Evolutionary conservation across 331 rosid genomes (phyloP).

Genomic region (Acacia concinna): DNA sequence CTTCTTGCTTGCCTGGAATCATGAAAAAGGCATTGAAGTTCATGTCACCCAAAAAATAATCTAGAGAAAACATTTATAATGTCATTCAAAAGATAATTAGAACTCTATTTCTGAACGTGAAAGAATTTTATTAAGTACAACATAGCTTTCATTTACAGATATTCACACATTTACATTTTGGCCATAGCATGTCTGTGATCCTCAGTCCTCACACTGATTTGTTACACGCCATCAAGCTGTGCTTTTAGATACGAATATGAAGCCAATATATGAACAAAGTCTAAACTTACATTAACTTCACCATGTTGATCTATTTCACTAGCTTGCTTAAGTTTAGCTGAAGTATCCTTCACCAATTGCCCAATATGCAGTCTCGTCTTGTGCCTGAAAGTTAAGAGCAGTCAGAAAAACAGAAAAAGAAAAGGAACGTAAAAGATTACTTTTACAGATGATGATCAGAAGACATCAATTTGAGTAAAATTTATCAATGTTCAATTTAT

Average conservation of each 20-base stretch:
- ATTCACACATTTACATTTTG: neutral
- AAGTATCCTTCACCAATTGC: constrained; percentile 91
- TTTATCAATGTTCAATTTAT: neutral
- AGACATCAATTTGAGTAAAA: neutral
- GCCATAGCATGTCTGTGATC: constrained; percentile 9
- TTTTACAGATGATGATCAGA: neutral
- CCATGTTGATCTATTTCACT: constrained; percentile 82
- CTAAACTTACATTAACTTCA: constrained; percentile 63
- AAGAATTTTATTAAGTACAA: neutral
- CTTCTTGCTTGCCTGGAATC: constrained; percentile 82
- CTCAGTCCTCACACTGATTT: neutral
- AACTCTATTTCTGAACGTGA: neutral
- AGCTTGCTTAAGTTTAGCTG: constrained; percentile 91
- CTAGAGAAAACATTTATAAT: neutral
- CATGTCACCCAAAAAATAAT: neutral
- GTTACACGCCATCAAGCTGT: neutral
- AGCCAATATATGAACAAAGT: neutral
- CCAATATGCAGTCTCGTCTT: constrained; percentile 93
- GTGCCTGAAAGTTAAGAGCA: constrained; percentile 57
- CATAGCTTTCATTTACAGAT: neutral
- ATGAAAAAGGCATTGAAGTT: constrained; percentile 14
- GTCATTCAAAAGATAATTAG: neutral
- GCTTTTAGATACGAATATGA: constrained; percentile 17
- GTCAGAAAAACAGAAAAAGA: neutral
- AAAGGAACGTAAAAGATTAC: neutral